Conservation (phyloP, 306 rosid species). For the Acacia confusa region DNA sequence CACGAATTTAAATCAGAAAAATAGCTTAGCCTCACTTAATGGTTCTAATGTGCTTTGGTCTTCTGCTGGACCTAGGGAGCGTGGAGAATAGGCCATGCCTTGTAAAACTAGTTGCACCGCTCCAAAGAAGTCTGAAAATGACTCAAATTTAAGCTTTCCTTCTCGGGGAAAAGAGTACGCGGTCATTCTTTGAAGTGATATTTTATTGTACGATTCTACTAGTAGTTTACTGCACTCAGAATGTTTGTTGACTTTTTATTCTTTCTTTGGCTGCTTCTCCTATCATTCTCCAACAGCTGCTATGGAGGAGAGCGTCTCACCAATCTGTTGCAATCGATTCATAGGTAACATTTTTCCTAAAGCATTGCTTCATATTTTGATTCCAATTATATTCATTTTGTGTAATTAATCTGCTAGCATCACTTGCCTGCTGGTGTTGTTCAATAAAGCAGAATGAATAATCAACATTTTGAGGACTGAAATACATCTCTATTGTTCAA, state of each 20-base stretch:
- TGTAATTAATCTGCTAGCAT: neutral
- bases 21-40: neutral
- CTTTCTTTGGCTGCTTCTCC: neutral
- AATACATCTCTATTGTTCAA: neutral
- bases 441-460: conserved; percentile 8
- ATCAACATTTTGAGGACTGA: conserved; percentile 14
- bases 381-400: neutral
- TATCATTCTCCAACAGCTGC: conserved; percentile 29
- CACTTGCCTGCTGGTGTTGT: conserved; percentile 15
- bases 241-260: conserved; percentile 9
- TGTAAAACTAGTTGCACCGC: conserved; percentile 25
- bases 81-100: conserved; percentile 23
- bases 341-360: conserved; percentile 39
- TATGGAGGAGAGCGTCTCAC: conserved; percentile 54
- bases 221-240: neutral
- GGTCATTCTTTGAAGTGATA: neutral
- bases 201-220: neutral
- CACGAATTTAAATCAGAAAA: too few relatives aligned
- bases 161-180: conserved; percentile 36
- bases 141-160: conserved; percentile 13
- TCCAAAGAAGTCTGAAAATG: conserved; percentile 35
- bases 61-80: conserved; percentile 18
- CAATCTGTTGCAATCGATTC: conserved; percentile 57
- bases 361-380: neutral
- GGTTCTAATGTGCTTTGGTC: conserved; percentile 4